These are phyloP conservation scores for Drechslera avenae DNA, from an alignment of 2,329 filamentous ascomycete species.

Conservation along the genomic window DNA sequence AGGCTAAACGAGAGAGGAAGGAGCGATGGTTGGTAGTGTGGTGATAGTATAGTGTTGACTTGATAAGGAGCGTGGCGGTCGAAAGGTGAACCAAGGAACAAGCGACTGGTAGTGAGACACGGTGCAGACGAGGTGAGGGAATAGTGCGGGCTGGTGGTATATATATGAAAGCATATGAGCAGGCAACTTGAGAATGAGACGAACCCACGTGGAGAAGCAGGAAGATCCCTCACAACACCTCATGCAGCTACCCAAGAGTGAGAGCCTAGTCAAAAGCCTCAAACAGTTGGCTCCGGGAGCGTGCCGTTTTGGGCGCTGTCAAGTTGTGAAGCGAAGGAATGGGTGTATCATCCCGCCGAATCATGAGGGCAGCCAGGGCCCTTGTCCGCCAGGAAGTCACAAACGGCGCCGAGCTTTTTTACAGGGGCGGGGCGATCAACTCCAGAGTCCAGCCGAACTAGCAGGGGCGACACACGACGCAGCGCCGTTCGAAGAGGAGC, in stretches of 20 bases:
- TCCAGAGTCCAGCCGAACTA: conserved; percentile 39
- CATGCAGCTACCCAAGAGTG: conserved; percentile 43
- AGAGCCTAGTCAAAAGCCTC: conserved; percentile 46
- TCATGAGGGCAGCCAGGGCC: conserved; percentile 33
- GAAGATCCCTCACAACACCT: conserved; percentile 41
- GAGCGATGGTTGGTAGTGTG: conserved; percentile 10
- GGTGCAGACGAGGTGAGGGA: conserved; percentile 18
- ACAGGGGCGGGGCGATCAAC: conserved; percentile 27
- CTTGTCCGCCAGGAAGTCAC: conserved; percentile 35
- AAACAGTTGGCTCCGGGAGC: conserved; percentile 48
- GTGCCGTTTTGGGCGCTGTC: conserved; percentile 48
- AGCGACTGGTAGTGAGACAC: conserved; percentile 17
- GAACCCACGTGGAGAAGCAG: conserved; percentile 45
- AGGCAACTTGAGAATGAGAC: conserved; percentile 36
- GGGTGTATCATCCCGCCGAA: conserved; percentile 39
- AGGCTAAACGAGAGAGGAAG: conserved; percentile 37
- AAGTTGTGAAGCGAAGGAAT: conserved; percentile 45
- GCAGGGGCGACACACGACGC: conserved; percentile 35
- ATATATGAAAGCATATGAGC: conserved; percentile 40
- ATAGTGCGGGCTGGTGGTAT: conserved; percentile 31
- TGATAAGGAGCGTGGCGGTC: conserved; percentile 18
- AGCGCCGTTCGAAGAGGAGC: conserved; percentile 33
- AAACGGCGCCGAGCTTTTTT: conserved; percentile 32
- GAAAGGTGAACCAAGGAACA: conserved; percentile 9
- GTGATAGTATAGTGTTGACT: conserved; percentile 8